Conservation (phyloP, 148 eudicot genomes). For the Vaccinium vitisidaea region DNA sequence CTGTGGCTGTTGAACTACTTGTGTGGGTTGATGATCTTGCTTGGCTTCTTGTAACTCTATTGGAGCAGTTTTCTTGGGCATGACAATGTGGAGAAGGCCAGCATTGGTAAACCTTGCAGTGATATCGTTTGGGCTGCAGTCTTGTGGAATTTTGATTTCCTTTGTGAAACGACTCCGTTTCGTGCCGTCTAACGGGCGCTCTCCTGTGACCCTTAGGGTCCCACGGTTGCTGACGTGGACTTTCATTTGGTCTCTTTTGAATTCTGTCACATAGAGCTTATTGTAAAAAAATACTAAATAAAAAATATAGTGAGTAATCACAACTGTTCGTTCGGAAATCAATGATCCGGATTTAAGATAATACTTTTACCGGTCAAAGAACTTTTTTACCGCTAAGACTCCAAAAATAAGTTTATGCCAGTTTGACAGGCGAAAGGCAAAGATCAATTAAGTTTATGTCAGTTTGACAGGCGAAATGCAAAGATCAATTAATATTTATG, state of each 20-base stretch:
- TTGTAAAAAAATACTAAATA: too few species aligned
- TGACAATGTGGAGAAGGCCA: constrained; percentile 38
- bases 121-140: constrained; percentile 36
- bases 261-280: constrained; percentile 26
- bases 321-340: too few species aligned
- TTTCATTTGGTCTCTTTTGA: constrained; percentile 63
- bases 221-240: constrained; percentile 48
- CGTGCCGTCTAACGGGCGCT: constrained; percentile 30
- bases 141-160: constrained; percentile 38
- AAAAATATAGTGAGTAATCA: too few species aligned
- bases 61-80: constrained; percentile 37
- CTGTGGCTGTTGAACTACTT: background rate
- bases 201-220: constrained; percentile 58
- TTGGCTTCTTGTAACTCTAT: background rate
- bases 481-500: background rate
- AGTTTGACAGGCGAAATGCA: background rate
- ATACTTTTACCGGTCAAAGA: too few species aligned
- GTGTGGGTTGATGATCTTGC: background rate
- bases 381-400: too few species aligned
- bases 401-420: background rate
- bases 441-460: background rate
- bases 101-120: constrained; percentile 39
- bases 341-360: too few species aligned
- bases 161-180: constrained; percentile 40
- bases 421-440: background rate